These are phyloP conservation scores for Lachancea sp. DNA, from an alignment of 805 yeast species.

Conservation along the genomic window DNA sequence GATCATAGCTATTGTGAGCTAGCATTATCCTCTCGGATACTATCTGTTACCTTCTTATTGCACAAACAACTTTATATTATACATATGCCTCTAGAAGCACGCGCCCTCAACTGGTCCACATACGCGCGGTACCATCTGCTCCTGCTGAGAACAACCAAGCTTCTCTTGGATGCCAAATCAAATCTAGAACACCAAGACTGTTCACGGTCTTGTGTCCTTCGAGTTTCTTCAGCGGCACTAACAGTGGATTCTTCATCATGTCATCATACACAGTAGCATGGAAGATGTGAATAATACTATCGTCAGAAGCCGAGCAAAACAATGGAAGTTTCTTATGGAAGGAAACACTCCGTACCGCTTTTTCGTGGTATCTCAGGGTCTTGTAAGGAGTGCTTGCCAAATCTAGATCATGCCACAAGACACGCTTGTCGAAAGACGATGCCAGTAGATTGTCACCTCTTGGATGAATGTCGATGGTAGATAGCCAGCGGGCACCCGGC, in stretches of 20 bases:
- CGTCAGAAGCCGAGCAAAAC: conserved; percentile 93
- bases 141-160: conserved; percentile 98
- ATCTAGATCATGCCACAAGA: conserved; percentile 96
- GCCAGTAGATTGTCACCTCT: conserved; percentile 92
- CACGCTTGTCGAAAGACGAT: conserved; percentile 89
- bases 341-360: conserved; percentile 82
- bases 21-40: too few species aligned
- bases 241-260: conserved; percentile 86
- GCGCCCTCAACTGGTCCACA: conserved; percentile 78
- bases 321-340: conserved; percentile 87
- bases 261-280: conserved; percentile 91
- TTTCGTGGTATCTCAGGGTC: conserved; percentile 88
- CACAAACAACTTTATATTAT: background rate
- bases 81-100: background rate
- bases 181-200: conserved; percentile 80
- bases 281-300: conserved; percentile 87
- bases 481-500: conserved; percentile 96
- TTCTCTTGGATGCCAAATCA: conserved; percentile 95
- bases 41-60: background rate
- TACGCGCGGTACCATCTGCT: conserved; percentile 90
- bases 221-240: conserved; percentile 92
- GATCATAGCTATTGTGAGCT: too few species aligned
- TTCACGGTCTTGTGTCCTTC: conserved; percentile 79
- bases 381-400: conserved; percentile 85
- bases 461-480: conserved; percentile 89